Conservation (phyloP, 2,329 filamentous ascomycete species). For the Tolypocladium sp. region DNA sequence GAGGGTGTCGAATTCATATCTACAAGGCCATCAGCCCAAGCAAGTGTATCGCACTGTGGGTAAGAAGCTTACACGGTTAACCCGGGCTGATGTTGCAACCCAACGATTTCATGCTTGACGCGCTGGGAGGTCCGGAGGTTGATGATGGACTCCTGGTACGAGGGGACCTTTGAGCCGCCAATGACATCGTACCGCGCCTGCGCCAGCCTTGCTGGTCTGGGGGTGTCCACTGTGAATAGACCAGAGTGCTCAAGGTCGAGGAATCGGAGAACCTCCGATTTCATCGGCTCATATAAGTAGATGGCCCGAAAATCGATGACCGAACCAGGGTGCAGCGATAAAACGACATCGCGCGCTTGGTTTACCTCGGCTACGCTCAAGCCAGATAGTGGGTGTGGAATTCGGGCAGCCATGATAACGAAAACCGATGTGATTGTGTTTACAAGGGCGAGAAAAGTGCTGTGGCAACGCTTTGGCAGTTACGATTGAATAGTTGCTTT, state of each 20-base stretch:
- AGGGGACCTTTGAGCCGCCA: slow-evolving; percentile 10
- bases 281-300: slow-evolving; percentile 40
- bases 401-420: background rate
- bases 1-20: slow-evolving; percentile 25
- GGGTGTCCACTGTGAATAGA: slow-evolving; percentile 13
- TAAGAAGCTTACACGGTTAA: slow-evolving; percentile 20
- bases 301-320: slow-evolving; percentile 37
- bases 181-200: slow-evolving; percentile 30
- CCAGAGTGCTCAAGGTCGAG: slow-evolving; percentile 32
- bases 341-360: slow-evolving; percentile 23
- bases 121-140: slow-evolving; percentile 17
- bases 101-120: slow-evolving; percentile 16
- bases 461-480: too few species aligned
- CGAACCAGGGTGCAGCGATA: slow-evolving; percentile 15
- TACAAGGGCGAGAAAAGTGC: too few species aligned
- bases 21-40: too few species aligned
- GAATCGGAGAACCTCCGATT: slow-evolving; percentile 33
- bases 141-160: slow-evolving; percentile 25
- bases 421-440: too few species aligned
- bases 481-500: too few species aligned
- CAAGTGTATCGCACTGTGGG: too few species aligned
- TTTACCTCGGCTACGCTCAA: slow-evolving; percentile 18
- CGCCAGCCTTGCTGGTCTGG: slow-evolving; percentile 26
- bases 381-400: slow-evolving; percentile 21
- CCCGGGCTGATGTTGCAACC: slow-evolving; percentile 17